Base-by-base conservation (phyloP, 345 rosid genomes). In the Hibiscus syriacus region DNA sequence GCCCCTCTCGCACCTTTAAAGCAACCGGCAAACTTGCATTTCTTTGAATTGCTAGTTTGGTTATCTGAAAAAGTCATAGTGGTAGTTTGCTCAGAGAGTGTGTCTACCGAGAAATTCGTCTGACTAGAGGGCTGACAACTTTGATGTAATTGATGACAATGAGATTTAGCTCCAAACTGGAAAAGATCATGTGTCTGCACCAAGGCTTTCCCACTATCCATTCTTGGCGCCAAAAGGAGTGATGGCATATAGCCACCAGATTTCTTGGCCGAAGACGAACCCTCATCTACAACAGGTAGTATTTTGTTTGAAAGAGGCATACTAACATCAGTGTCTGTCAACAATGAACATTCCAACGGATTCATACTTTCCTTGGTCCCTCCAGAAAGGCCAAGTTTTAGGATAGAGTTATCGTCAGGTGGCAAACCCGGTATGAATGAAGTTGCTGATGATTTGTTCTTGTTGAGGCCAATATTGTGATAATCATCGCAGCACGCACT, bases 181-280 rank as follows among this genome's bases (percentile, higher is more conserved):
- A 76, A 30, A 39, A 76, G 69, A 55, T 91, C 85, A 30, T 76
- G 84, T 39, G 80, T 73, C 73, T 71, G 82, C 68, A 78, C 57
- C 4, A 67, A 69, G 22, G 66, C 68, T 66, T 81, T 83, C 38
- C 60, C 69, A 34, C 39, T 66, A 41, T 77, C 82, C 52, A 77
- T 69, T 71, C 85, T 81, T 56, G 96, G 87, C 70, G 87, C 91
- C 69, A 89, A 81, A 61, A 90, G 89, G 74, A 94, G 96, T 1
- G 92, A 85, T 54, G 91, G 83, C 89, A 94, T 87, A 73, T 85
- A 90, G 41, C 97, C 99, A 73, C 96, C 97, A 27, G 92, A 89
- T 72, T 83, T 89, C 82, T 88, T 94, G 14, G 99, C 96, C 0
- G 97, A 87, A 14, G 99, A 87, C 16, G 99, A 94, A 58, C 96